phyloP scores from a whole-genome alignment of 129 eudicot species.

The Helichrysum umbraculigerum region DNA sequence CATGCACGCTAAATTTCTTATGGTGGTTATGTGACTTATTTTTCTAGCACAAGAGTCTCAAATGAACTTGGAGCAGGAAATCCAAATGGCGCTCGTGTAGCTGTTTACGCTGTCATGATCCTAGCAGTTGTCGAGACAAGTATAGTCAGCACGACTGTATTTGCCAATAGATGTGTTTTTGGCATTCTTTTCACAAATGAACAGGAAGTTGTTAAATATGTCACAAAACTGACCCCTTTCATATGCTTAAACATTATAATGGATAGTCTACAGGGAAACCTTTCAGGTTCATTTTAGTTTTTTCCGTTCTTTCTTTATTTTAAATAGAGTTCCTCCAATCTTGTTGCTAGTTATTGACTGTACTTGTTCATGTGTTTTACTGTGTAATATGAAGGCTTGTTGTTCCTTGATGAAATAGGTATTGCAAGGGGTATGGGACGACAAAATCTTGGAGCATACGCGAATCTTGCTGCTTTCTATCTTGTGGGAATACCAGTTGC shows the following conservation, averaged over 20 bases:
- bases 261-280: conserved; percentile 4
- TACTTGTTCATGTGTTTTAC: too few relatives aligned
- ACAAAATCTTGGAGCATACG: neutral
- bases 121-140: neutral
- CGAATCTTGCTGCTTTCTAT: conserved; percentile 6
- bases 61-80: conserved; percentile 17
- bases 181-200: neutral
- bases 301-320: neutral
- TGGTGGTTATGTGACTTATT: neutral
- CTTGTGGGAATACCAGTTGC: conserved; percentile 6
- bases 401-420: neutral
- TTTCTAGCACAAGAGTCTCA: conserved; percentile 12
- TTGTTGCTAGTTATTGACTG: too few relatives aligned
- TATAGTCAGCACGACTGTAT: neutral
- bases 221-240: neutral
- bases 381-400: neutral
- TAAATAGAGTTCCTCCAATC: too few relatives aligned
- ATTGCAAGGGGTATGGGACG: conserved; percentile 4
- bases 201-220: conserved; percentile 11
- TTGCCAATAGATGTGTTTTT: neutral
- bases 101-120: neutral
- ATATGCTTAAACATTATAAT: conserved; percentile 8
- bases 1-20: neutral
- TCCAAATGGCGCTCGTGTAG: conserved; percentile 14
- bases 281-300: conserved; percentile 4